A percentile compares a stretch with the other conserved stretches of the same genome.
Evolutionary conservation across 2,329 filamentous ascomycete genomes (phyloP).

Genomic region (Ceratocystis variospora): DNA sequence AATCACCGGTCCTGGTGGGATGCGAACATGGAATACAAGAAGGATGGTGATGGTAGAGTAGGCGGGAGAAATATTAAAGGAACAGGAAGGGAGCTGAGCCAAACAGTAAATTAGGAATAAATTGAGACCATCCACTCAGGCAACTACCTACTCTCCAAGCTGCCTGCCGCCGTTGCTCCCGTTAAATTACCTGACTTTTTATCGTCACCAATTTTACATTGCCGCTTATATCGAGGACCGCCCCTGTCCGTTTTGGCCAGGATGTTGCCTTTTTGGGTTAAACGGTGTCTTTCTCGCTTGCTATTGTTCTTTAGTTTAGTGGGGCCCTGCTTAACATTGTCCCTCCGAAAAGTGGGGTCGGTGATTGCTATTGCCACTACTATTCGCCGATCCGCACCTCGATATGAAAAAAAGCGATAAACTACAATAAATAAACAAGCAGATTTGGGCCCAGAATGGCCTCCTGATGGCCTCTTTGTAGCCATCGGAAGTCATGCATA

Average conservation of each 20-base stretch:
- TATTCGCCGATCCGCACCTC: neutral
- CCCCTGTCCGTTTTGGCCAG: neutral
- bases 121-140: neutral
- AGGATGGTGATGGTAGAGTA: neutral
- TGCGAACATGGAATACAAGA: neutral
- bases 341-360: slow-evolving; percentile 11
- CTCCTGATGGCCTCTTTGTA: no score
- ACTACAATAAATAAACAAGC: neutral
- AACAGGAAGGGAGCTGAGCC: neutral
- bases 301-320: slow-evolving; percentile 17
- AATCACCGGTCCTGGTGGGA: no score
- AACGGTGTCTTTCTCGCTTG: slow-evolving; percentile 14
- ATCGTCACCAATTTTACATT: neutral
- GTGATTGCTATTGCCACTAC: neutral
- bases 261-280: neutral
- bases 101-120: neutral
- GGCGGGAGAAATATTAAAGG: neutral
- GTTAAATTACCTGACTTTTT: neutral
- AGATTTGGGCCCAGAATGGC: no score
- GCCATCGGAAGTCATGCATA: no score
- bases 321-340: slow-evolving; percentile 13
- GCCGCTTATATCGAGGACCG: neutral
- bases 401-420: neutral
- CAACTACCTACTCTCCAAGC: neutral
- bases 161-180: neutral